Percentiles rank a stretch among this genome's conserved stretches.
phyloP scores from a whole-genome alignment of 2,329 filamentous ascomycete genomes.

The Thielaviopsis cerberus region DNA sequence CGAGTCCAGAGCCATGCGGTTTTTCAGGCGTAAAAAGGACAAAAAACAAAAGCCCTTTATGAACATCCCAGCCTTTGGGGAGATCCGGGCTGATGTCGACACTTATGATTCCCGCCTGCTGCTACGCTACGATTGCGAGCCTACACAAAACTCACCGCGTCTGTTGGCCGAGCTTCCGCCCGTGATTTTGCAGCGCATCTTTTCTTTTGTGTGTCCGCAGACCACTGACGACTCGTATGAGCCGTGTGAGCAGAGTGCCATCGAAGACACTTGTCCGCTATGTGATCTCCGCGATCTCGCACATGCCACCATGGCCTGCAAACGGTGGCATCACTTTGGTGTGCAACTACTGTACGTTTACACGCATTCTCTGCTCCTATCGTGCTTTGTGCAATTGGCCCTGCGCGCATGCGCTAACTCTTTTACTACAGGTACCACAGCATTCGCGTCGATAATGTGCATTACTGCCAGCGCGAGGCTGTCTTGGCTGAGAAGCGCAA shows the following conservation, averaged over 20 bases:
- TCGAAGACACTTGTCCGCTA: slow-evolving; percentile 72
- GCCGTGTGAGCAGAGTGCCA: slow-evolving; percentile 62
- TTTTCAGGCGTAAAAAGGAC: slow-evolving; percentile 20
- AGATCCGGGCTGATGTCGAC: slow-evolving; percentile 9
- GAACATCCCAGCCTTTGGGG: slow-evolving; percentile 15
- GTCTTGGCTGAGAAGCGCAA: slow-evolving; percentile 63
- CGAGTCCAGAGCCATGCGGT: slow-evolving; percentile 11
- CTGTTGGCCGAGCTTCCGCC: slow-evolving; percentile 40
- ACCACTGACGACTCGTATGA: slow-evolving; percentile 58
- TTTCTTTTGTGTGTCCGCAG: slow-evolving; percentile 70
- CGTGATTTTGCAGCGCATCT: slow-evolving; percentile 57
- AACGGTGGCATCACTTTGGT: slow-evolving; percentile 45
- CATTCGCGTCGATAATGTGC: slow-evolving; percentile 81
- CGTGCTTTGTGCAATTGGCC: background rate
- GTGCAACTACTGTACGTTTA: slow-evolving; percentile 41
- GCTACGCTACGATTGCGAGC: slow-evolving; percentile 17
- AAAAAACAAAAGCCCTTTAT: slow-evolving; percentile 18
- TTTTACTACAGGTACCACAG: slow-evolving; percentile 50
- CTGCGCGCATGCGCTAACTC: background rate
- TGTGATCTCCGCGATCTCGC: slow-evolving; percentile 82
- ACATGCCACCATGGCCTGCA: slow-evolving; percentile 56
- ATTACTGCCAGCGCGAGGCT: slow-evolving; percentile 81
- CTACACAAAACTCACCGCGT: slow-evolving; percentile 24
- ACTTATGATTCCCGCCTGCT: slow-evolving; percentile 4
- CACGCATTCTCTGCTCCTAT: slow-evolving; percentile 39